Base-by-base conservation (phyloP, 352 stramenopile genomes). In the Elongisporangium undulatum region DNA sequence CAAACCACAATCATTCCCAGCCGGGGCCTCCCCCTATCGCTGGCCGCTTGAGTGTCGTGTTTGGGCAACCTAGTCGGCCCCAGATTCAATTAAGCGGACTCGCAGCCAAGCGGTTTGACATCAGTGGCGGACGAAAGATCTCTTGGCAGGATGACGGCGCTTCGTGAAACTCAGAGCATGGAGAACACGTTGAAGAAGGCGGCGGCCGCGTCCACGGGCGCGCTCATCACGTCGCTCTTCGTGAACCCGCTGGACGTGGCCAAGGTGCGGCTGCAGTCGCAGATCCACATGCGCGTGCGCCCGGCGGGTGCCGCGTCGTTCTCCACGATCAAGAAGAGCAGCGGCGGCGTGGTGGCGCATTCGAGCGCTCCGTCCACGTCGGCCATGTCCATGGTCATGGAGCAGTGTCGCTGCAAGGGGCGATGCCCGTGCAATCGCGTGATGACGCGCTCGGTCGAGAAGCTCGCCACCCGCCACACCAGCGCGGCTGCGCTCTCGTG, bases 191-290 rank as follows among this genome's bases (percentile, higher is more conserved):
- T 85, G 23, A 90, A 92, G 69, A 94, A 92, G 68, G 80, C 81
- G 9, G 66, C 69, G 20, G 84, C 84, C 22, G 84, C 84, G 17
- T 92, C 84, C 20, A 71, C 68, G 0, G 84, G 84, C 45, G 84
- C 82, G 51, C 67, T 92, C 38, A 59, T 92, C 34, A 91, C 84
- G 63, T 94, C 84, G 60, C 67, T 94, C n/a, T 92, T 94, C 59
- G 80, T 91, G 34, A 94, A 80, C 39, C 85, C 85, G n/a, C 56
- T 94, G 48, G 85, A 94, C 59, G 85, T 94, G 29, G 85, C 77
- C 51, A 94, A 94, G 58, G 82, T 92, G 51, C 85, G 85, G 38
- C 76, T 94, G 45, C 85, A 94, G 66, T 75, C 83, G 22, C 84
- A 94, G 67, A 71, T 89, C 41, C 70, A 72, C 21, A 62, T 50